These are phyloP conservation scores for Heterobasidion parviporum DNA, from an alignment of 1,284 basidiomycete genomes.

Conservation along the genomic window DNA sequence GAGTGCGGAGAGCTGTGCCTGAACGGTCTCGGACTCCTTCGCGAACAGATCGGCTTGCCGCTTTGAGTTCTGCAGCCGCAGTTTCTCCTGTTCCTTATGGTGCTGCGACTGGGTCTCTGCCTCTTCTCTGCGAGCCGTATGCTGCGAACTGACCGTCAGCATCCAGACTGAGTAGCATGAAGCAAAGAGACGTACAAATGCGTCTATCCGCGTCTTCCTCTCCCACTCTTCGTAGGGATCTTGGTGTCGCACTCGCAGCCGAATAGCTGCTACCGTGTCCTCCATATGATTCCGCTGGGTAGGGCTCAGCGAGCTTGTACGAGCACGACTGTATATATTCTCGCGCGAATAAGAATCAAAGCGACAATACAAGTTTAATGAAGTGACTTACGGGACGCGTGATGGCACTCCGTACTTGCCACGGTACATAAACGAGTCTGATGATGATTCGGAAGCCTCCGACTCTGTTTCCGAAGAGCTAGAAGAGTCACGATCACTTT, in stretches of 20 bases:
- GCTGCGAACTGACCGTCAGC: conserved; percentile 36
- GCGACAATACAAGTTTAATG: no score
- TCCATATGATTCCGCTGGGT: conserved; percentile 26
- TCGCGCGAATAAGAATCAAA: no score
- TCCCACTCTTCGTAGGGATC: conserved; percentile 80
- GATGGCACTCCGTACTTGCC: no score
- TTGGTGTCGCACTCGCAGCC: conserved; percentile 53
- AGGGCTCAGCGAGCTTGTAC: no score
- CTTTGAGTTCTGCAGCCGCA: conserved; percentile 27
- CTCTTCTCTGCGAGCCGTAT: conserved; percentile 39
- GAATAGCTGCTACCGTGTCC: conserved; percentile 63
- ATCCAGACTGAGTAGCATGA: background rate
- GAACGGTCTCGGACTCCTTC: conserved; percentile 42
- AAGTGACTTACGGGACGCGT: no score
- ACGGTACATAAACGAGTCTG: no score
- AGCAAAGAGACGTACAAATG: conserved; percentile 38
- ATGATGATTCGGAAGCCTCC: no score
- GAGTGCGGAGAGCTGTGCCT: conserved; percentile 32
- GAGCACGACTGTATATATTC: no score
- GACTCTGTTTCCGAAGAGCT: no score
- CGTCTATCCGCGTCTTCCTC: conserved; percentile 55
- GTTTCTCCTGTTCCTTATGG: conserved; percentile 25
- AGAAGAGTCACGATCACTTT: no score
- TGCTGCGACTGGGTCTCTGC: conserved; percentile 27
- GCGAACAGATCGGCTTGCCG: conserved; percentile 31